Percentiles rank a stretch among this genome's conserved stretches.
These are phyloP conservation scores for Starmera dryadoides DNA, from an alignment of 805 yeast genomes.

Conservation along the genomic window DNA sequence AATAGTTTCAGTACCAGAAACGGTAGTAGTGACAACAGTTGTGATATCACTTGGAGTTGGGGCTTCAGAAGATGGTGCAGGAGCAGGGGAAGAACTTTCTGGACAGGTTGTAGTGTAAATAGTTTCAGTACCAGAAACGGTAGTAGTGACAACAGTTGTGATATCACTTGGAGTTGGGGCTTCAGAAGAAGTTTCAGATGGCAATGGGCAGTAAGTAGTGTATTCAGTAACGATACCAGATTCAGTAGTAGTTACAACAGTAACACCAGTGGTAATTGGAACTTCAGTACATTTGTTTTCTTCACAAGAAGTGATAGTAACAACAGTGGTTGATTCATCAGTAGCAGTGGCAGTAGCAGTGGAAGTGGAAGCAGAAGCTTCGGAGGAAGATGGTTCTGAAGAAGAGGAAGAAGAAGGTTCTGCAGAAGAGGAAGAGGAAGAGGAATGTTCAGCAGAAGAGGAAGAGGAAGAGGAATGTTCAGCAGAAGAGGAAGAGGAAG, in stretches of 20 bases:
- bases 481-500: background rate
- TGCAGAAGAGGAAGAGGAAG: background rate
- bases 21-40: background rate
- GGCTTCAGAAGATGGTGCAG: too few species aligned
- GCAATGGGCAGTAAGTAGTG: background rate
- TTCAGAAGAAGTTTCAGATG: background rate
- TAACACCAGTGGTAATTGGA: too few species aligned
- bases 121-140: background rate
- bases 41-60: background rate
- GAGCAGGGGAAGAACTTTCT: constrained; percentile 3
- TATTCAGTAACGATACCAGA: background rate
- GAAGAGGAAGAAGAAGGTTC: background rate
- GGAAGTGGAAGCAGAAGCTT: background rate
- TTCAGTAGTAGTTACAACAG: background rate
- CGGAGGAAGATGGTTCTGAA: background rate
- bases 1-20: constrained; percentile 4
- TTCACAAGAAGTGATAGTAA: constrained; percentile 9
- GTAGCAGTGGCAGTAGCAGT: background rate
- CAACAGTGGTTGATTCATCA: constrained; percentile 2
- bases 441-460: too few species aligned
- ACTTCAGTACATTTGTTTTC: background rate
- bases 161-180: background rate
- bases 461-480: background rate
- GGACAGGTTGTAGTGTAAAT: constrained; percentile 23
- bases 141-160: background rate